A percentile compares a stretch with the other conserved stretches of the same genome.
These are phyloP conservation scores for Quercus lobata DNA, from an alignment of 331 rosid species.

Conservation along the genomic window DNA sequence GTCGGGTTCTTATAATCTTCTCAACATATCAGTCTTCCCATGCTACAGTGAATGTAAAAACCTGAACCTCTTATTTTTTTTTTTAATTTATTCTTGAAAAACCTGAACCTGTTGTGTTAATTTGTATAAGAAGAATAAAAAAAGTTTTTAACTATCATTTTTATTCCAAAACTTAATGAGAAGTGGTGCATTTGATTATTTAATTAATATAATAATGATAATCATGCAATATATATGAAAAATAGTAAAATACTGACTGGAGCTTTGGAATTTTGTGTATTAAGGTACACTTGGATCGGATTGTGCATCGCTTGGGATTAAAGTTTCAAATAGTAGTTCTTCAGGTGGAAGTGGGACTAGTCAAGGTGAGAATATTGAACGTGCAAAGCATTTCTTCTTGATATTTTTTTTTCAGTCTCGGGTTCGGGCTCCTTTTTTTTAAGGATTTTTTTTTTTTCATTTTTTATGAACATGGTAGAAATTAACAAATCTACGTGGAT, in stretches of 20 bases:
- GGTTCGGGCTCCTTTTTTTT: background rate
- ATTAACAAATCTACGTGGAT: too few relatives aligned
- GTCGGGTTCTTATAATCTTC: slow-evolving; percentile 50
- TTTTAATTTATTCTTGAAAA: too few relatives aligned
- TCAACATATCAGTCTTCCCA: slow-evolving; percentile 50
- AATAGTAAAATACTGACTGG: background rate
- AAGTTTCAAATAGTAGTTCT: slow-evolving; percentile 37
- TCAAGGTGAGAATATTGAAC: slow-evolving; percentile 25
- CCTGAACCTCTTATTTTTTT: background rate
- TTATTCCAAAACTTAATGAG: too few relatives aligned
- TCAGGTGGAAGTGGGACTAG: background rate
- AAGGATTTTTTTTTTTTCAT: background rate
- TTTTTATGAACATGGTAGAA: too few relatives aligned
- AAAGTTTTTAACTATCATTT: background rate
- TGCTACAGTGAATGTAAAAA: slow-evolving; percentile 74
- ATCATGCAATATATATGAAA: background rate
- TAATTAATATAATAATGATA: too few relatives aligned
- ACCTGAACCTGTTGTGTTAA: background rate
- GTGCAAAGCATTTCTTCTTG: background rate
- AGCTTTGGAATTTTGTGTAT: background rate
- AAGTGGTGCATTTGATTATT: background rate
- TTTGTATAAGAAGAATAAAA: background rate
- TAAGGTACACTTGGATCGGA: slow-evolving; percentile 75
- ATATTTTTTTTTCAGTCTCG: background rate
- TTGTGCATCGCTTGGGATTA: slow-evolving; percentile 74